Percentiles rank a stretch among this genome's conserved stretches.
These are phyloP conservation scores for Rubia peregrina DNA, from an alignment of 305 asterid genomes.

Conservation along the genomic window DNA sequence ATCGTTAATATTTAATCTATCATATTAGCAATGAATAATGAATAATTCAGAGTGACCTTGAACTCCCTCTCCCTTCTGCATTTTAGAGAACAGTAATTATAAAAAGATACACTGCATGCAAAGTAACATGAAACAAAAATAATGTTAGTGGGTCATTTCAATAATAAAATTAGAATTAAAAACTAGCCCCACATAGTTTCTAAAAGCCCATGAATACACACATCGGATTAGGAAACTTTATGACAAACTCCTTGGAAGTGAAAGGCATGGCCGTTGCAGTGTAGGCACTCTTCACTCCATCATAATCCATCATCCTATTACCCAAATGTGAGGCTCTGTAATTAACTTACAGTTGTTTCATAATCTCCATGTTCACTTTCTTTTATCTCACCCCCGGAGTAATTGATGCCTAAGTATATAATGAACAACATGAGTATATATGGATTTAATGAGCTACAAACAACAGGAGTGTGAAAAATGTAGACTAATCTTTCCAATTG, in stretches of 20 bases:
- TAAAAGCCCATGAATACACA: not conserved
- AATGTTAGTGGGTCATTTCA: not conserved
- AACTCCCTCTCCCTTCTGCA: too few relatives aligned
- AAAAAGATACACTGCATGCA: too few relatives aligned
- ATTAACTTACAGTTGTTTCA: conserved; percentile 24
- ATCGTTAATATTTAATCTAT: too few relatives aligned
- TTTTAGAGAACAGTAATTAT: too few relatives aligned
- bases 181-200: not conserved
- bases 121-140: not conserved
- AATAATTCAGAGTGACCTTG: too few relatives aligned
- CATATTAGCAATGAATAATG: too few relatives aligned
- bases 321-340: conserved; percentile 42
- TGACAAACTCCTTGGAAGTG: conserved; percentile 49
- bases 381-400: conserved; percentile 62
- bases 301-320: too few relatives aligned
- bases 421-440: too few relatives aligned
- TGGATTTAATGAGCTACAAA: too few relatives aligned
- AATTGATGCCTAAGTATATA: conserved; percentile 66
- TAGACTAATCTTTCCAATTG: too few relatives aligned
- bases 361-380: conserved; percentile 38
- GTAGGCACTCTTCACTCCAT: conserved; percentile 68
- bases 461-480: too few relatives aligned
- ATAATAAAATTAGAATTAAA: not conserved
- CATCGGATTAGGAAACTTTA: conserved; percentile 42
- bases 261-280: conserved; percentile 69